Base-by-base conservation (phyloP, 83 land plant species). In the Picea engelmannii region DNA sequence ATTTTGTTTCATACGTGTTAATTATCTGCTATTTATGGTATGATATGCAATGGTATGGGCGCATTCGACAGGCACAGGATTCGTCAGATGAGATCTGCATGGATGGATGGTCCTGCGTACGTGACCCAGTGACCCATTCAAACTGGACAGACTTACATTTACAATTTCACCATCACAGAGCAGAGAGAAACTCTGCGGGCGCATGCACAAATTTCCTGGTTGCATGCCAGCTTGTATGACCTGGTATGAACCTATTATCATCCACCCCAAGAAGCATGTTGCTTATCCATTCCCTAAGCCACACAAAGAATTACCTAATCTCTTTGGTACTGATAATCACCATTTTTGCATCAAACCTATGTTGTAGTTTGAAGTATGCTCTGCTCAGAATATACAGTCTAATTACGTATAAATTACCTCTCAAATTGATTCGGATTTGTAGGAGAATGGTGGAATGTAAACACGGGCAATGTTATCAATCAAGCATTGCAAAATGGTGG, bases 171-270 rank as follows among this genome's bases (percentile, higher is more conserved):
- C 5, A 27, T 69, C 10, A 69, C 38, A 69, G 20, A n/a, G 21
- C 47, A 69, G 74, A 69, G 70, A 66, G 70, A 40, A 27, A 66
- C 70, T 4, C 16, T 66, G 17, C 31, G 74, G 74, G 38, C 47
- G 74, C 74, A 69, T 61, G 63, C 15, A 61, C 63, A 61, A 6
- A 61, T 61, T 18, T 61, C 63, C 4, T 61, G 63, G 63, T 18
- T 61, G 23, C 71, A 83, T 23, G 79, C 82, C 49, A 83, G 80
- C 24, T 24, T 83, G n/a, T 76, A 84, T 76, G 83, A 61, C 9
- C 5, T 61, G 5, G 63, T 61, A 61, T 13, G 63, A 7, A 61
- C 63, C 63, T 15, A 61, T 61, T 61, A 61, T 61, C 15, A 61
- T 61, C 63, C 20, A 13, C 15, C 63, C 17, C 20, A 61, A 61